A percentile compares a stretch with the other conserved stretches of the same genome.
These are phyloP conservation scores for Hypsizygus marmoreus DNA, from an alignment of 768 basidiomycete species.

Conservation along the genomic window DNA sequence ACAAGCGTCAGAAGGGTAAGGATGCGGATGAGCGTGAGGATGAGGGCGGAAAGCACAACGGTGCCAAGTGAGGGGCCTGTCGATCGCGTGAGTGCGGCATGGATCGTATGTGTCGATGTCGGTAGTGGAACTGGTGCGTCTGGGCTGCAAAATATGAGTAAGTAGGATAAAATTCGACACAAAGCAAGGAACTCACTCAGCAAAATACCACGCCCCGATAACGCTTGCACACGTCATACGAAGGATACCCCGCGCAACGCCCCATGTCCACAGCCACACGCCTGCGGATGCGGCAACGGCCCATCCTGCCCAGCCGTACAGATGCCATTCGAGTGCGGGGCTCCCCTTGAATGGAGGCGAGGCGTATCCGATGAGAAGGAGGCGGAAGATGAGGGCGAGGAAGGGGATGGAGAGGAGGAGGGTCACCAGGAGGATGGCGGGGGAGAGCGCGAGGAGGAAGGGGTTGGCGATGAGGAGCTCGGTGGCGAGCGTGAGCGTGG, in stretches of 20 bases:
- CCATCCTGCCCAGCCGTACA: constrained; percentile 39
- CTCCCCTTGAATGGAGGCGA: constrained; percentile 17
- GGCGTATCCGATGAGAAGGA: constrained; percentile 66
- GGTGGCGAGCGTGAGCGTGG: constrained; percentile 58
- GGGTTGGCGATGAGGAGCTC: constrained; percentile 68
- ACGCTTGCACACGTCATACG: constrained; percentile 77
- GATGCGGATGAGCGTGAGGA: constrained; percentile 66
- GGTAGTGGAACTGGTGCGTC: constrained; percentile 44
- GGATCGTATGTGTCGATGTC: constrained; percentile 67
- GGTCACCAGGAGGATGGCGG: constrained; percentile 62
- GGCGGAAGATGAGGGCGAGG: constrained; percentile 70
- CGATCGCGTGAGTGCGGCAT: constrained; percentile 73
- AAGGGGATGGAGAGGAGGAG: constrained; percentile 77
- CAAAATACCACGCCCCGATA: constrained; percentile 89
- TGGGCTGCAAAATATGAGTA: constrained; percentile 23
- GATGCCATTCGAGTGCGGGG: constrained; percentile 36
- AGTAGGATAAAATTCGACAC: no score
- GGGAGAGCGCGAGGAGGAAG: constrained; percentile 74
- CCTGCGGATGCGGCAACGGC: constrained; percentile 50
- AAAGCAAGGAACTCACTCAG: constrained; percentile 40
- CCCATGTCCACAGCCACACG: constrained; percentile 74
- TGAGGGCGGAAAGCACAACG: constrained; percentile 70
- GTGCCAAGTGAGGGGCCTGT: constrained; percentile 80
- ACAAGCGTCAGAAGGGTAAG: constrained; percentile 49
- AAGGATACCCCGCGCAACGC: constrained; percentile 75